These are phyloP conservation scores for Tetrahymena elliotti DNA, from an alignment of 73 alveolate genomes.

Conservation along the genomic window DNA sequence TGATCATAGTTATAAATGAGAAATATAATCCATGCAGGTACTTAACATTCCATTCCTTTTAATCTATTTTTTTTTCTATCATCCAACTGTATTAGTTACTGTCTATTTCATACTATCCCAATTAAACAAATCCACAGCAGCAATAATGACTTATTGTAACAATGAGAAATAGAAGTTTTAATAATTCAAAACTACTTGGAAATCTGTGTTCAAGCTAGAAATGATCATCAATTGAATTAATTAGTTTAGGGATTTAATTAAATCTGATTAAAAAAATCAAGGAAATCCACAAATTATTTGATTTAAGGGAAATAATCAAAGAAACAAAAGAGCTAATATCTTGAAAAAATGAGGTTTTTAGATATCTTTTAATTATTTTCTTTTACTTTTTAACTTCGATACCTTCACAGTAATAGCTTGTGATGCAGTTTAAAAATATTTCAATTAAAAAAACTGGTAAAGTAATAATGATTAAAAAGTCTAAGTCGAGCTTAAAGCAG, in stretches of 20 bases:
- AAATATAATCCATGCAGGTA: conserved; percentile 9
- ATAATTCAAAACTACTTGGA: not conserved
- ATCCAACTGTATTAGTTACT: conserved; percentile 5
- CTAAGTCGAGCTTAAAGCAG: not conserved
- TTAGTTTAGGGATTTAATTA: not conserved
- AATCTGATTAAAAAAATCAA: not conserved
- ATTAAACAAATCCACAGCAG: conserved; percentile 5
- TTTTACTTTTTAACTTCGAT: not conserved
- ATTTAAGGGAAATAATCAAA: not conserved
- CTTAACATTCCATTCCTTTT: not conserved
- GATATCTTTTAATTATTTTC: not conserved
- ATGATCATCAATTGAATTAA: not conserved
- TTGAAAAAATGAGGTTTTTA: not conserved
- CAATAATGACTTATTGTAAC: conserved; percentile 11
- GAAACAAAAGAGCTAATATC: not conserved
- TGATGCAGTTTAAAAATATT: not conserved
- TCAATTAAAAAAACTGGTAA: not conserved
- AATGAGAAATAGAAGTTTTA: not conserved
- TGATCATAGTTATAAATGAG: conserved; percentile 1
- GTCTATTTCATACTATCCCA: not conserved
- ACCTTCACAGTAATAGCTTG: not conserved
- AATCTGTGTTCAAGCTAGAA: not conserved
- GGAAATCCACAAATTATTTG: not conserved
- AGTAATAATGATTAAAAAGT: not conserved
- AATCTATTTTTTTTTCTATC: not conserved